phyloP scores from a whole-genome alignment of 768 basidiomycete genomes.

The Lactifluus piperatus region DNA sequence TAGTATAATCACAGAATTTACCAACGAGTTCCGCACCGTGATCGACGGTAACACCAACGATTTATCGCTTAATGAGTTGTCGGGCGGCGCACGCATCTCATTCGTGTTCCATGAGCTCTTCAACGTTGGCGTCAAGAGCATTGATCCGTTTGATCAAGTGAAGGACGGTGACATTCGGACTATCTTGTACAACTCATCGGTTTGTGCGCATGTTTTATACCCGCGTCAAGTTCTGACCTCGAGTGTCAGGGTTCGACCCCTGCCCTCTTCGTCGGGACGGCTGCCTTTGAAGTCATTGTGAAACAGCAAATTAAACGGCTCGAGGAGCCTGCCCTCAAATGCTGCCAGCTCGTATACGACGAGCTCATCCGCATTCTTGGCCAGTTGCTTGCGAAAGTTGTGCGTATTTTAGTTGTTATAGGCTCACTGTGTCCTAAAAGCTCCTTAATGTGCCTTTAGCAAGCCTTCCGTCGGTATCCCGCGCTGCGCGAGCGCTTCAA shows the following conservation, averaged over 20 bases:
- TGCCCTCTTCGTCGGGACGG: conserved; percentile 91
- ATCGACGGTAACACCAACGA: conserved; percentile 99
- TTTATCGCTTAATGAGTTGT: conserved; percentile 87
- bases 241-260: conserved; percentile 82
- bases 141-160: conserved; percentile 98
- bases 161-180: conserved; percentile 97
- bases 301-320: conserved; percentile 98
- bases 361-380: conserved; percentile 94
- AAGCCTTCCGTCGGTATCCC: conserved; percentile 94
- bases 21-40: conserved; percentile 89
- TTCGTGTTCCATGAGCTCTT: conserved; percentile 99
- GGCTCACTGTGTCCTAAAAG: neutral
- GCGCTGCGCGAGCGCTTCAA: conserved; percentile 97
- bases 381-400: conserved; percentile 84
- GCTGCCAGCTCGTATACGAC: conserved; percentile 93
- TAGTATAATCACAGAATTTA: conserved; percentile 97
- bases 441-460: conserved; percentile 36
- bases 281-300: conserved; percentile 97
- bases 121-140: conserved; percentile 90
- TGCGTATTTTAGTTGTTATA: conserved; percentile 31
- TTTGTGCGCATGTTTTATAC: conserved; percentile 33
- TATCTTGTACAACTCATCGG: conserved; percentile 95
- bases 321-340: conserved; percentile 90
- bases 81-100: conserved; percentile 97
- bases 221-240: neutral